Evolutionary conservation across 371 early-diverging fungal genomes (phyloP).

Genomic region (Syncephalis fuscata): DNA sequence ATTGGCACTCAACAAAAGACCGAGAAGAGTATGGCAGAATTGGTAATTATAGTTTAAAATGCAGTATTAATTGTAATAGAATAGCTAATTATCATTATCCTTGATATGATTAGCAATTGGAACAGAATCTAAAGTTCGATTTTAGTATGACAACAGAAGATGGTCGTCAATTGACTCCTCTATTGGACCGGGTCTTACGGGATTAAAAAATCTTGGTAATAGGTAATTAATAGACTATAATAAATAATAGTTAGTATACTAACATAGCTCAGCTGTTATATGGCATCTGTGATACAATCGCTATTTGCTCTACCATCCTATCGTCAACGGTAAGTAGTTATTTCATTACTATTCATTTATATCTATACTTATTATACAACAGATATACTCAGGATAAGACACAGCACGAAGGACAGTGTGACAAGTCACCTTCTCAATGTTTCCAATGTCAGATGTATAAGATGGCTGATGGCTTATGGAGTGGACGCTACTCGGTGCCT

Average conservation of each 20-base stretch:
- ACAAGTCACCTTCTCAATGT: slow-evolving; percentile 46
- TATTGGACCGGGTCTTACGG: slow-evolving; percentile 85
- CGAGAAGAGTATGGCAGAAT: slow-evolving; percentile 79
- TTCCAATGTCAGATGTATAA: slow-evolving; percentile 83
- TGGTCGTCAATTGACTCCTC: slow-evolving; percentile 64
- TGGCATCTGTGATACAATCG: slow-evolving; percentile 84
- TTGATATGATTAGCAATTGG: slow-evolving; percentile 46
- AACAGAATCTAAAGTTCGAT: slow-evolving; percentile 90
- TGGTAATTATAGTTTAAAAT: slow-evolving; percentile 24
- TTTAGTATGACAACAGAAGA: slow-evolving; percentile 95
- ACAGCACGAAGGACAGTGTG: slow-evolving; percentile 50
- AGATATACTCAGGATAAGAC: slow-evolving; percentile 28
- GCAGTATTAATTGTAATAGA: neutral
- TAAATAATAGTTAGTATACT: neutral
- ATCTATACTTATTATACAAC: neutral
- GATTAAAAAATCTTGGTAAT: slow-evolving; percentile 88
- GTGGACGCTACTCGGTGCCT: slow-evolving; percentile 66
- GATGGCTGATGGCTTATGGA: slow-evolving; percentile 72
- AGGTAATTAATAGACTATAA: slow-evolving; percentile 21
- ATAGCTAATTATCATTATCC: neutral
- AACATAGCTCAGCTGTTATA: slow-evolving; percentile 69
- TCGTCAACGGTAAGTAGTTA: slow-evolving; percentile 28
- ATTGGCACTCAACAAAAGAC: slow-evolving; percentile 72
- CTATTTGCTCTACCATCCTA: slow-evolving; percentile 59
- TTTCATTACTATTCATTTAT: neutral